Conservation (phyloP, 2,329 filamentous ascomycete genomes). For the Aspergillus piperis region DNA sequence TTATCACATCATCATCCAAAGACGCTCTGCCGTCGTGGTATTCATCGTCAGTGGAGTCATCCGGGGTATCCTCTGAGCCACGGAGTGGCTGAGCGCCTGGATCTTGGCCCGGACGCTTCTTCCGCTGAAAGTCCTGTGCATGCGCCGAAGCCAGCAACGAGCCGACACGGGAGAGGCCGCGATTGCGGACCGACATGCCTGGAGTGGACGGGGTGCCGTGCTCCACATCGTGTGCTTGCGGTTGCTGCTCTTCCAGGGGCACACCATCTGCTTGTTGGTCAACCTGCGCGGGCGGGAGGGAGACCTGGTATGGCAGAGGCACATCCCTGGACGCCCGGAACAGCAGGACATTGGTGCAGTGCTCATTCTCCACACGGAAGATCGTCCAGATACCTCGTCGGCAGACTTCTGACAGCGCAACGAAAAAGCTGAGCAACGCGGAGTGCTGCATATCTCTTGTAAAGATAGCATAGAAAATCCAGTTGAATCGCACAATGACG, state of each 20-base stretch:
- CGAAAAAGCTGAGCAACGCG: conserved; percentile 75
- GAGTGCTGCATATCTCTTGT: conserved; percentile 79
- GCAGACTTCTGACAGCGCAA: conserved; percentile 76
- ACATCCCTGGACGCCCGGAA: conserved; percentile 89
- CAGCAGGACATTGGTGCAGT: conserved; percentile 85
- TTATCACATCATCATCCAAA: conserved; percentile 18
- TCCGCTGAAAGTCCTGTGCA: conserved; percentile 88
- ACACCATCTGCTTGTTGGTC: conserved; percentile 24
- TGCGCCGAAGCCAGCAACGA: conserved; percentile 81
- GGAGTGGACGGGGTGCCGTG: conserved; percentile 29
- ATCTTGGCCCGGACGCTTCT: conserved; percentile 55
- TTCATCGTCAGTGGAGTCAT: conserved; percentile 43
- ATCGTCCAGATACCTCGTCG: conserved; percentile 88
- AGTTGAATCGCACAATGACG: conserved; percentile 83
- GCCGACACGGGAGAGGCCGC: conserved; percentile 55
- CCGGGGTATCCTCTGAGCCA: conserved; percentile 35
- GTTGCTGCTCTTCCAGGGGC: conserved; percentile 30
- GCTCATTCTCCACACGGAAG: conserved; percentile 95
- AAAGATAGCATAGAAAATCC: conserved; percentile 92
- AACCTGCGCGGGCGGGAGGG: conserved; percentile 22
- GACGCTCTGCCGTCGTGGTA: conserved; percentile 29
- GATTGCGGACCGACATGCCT: conserved; percentile 28
- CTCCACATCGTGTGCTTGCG: conserved; percentile 30
- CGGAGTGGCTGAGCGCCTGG: conserved; percentile 37
- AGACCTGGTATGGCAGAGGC: conserved; percentile 73